phyloP scores from a whole-genome alignment of 1,139 yeast genomes.

The Arxiozyma bovina region DNA sequence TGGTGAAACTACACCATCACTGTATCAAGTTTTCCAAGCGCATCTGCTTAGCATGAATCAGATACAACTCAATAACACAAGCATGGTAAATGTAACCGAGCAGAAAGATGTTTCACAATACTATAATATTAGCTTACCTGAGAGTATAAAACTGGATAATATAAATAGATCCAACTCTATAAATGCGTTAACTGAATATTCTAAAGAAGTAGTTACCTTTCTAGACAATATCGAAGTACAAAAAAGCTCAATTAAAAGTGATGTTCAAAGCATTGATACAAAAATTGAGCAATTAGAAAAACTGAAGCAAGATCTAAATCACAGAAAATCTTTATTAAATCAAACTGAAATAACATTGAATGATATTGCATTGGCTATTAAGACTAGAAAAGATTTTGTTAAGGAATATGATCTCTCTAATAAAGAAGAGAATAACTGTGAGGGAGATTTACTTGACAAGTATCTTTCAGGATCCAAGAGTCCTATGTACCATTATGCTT shows the following conservation, averaged over 20 bases:
- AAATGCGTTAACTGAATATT: constrained; percentile 13
- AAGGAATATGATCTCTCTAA: constrained; percentile 20
- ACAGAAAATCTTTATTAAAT: constrained; percentile 47
- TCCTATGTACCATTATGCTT: constrained; percentile 1
- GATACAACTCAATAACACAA: neutral
- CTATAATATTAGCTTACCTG: neutral
- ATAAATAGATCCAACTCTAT: constrained; percentile 35
- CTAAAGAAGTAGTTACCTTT: constrained; percentile 3
- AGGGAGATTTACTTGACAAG: constrained; percentile 6
- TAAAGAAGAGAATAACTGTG: constrained; percentile 18
- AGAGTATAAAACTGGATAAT: constrained; percentile 6
- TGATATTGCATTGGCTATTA: constrained; percentile 36
- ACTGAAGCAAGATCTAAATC: constrained; percentile 42
- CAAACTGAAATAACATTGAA: constrained; percentile 46
- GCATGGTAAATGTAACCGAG: neutral
- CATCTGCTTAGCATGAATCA: neutral
- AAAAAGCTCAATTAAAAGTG: constrained; percentile 25
- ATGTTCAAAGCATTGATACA: constrained; percentile 48
- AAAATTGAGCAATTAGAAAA: constrained; percentile 42
- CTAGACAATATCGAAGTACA: constrained; percentile 4
- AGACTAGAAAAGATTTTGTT: constrained; percentile 34
- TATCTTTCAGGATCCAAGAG: constrained; percentile 7
- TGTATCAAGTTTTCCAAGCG: constrained; percentile 6
- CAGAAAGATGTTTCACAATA: neutral
- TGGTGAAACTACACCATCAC: constrained; percentile 2